phyloP scores from a whole-genome alignment of 176 grass and related monocot species.

The Triticum urartu region DNA sequence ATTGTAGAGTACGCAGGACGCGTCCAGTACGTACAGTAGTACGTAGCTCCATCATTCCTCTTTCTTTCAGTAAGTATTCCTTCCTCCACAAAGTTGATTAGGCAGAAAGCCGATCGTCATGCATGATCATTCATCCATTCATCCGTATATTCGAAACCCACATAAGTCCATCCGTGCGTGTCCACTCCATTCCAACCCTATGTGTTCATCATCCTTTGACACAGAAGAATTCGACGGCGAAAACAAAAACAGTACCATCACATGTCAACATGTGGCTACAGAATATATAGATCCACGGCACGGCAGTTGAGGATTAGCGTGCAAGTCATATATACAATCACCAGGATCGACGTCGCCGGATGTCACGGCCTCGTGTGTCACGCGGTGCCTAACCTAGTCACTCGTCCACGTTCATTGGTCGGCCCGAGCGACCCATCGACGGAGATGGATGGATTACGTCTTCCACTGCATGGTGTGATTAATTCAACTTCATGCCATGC shows the following conservation, averaged over 20 bases:
- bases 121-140: not conserved
- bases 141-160: not conserved
- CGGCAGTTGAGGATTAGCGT: not conserved
- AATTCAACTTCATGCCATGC: slow-evolving; percentile 1
- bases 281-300: not conserved
- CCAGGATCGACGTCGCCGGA: not conserved
- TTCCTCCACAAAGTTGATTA: not conserved
- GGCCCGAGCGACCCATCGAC: not conserved
- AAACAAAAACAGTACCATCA: not conserved
- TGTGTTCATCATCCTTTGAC: not conserved
- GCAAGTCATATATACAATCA: not conserved
- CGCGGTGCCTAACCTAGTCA: slow-evolving; percentile 1
- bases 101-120: not conserved
- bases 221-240: not conserved
- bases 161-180: not conserved
- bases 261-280: not conserved
- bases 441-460: not conserved
- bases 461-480: too few species aligned
- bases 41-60: not conserved
- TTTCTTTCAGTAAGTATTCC: not conserved
- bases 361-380: not conserved
- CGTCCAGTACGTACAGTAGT: not conserved
- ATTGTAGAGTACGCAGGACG: slow-evolving; percentile 17
- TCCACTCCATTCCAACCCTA: not conserved
- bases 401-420: not conserved